Evolutionary conservation across 1,139 yeast genomes (phyloP).

Genomic region (Pichia sp.): DNA sequence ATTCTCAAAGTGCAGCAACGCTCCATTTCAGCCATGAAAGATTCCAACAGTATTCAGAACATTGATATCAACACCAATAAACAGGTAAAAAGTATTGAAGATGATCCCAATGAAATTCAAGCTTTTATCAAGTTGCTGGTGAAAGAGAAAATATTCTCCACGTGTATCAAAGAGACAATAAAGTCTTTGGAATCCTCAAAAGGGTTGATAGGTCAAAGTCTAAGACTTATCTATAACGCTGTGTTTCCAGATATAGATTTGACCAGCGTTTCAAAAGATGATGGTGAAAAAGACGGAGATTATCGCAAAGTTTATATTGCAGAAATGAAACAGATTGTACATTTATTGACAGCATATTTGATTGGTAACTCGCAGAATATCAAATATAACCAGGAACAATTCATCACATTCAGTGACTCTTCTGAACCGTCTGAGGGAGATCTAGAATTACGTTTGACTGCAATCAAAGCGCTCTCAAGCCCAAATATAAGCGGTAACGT

Average conservation of each 20-base stretch:
- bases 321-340: constrained; percentile 16
- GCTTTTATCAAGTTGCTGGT: constrained; percentile 11
- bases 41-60: constrained; percentile 25
- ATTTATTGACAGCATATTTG: constrained; percentile 8
- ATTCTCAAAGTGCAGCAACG: constrained; percentile 15
- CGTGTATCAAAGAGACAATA: constrained; percentile 1
- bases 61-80: constrained; percentile 24
- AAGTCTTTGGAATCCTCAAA: constrained; percentile 9
- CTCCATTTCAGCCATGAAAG: constrained; percentile 30
- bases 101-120: constrained; percentile 15
- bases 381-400: constrained; percentile 15
- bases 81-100: constrained; percentile 21
- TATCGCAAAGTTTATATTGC: constrained; percentile 16
- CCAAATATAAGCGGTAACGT: constrained; percentile 38
- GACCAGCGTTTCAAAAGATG: constrained; percentile 21
- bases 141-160: constrained; percentile 6
- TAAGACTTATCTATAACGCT: constrained; percentile 18
- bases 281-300: constrained; percentile 16
- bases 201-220: constrained; percentile 8
- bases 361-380: constrained; percentile 22
- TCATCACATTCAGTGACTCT: constrained; percentile 2
- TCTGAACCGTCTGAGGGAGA: constrained; percentile 12
- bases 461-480: constrained; percentile 33
- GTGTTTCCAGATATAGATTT: constrained; percentile 22
- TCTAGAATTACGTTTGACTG: constrained; percentile 19